Conservation (phyloP, 2,329 filamentous ascomycete genomes). For the Botrytis elliptica region DNA sequence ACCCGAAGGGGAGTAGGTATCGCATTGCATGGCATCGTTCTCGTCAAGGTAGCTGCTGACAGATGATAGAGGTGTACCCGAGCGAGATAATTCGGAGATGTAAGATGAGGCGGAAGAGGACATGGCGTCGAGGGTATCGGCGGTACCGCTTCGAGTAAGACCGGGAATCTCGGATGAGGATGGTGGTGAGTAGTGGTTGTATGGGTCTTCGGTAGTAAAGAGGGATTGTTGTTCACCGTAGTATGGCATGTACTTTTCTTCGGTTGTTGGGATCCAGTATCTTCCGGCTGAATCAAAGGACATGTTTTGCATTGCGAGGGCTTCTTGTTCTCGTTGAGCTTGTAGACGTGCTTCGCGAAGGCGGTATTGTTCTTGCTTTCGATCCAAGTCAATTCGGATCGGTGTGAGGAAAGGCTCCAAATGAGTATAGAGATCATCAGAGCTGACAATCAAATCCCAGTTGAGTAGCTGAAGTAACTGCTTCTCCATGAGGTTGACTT, state of each 20-base stretch:
- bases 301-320: slow-evolving; percentile 27
- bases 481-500: slow-evolving; percentile 99
- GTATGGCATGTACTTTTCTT: slow-evolving; percentile 22
- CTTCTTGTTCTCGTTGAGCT: slow-evolving; percentile 28
- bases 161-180: slow-evolving; percentile 40
- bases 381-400: slow-evolving; percentile 61
- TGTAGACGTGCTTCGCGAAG: slow-evolving; percentile 29
- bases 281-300: slow-evolving; percentile 30
- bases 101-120: slow-evolving; percentile 40
- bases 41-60: slow-evolving; percentile 36
- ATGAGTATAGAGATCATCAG: slow-evolving; percentile 82
- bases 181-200: slow-evolving; percentile 38
- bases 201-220: slow-evolving; percentile 26
- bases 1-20: slow-evolving; percentile 21
- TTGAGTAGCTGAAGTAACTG: slow-evolving; percentile 92
- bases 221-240: slow-evolving; percentile 26
- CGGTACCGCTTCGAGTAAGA: slow-evolving; percentile 39
- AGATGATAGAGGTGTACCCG: slow-evolving; percentile 40
- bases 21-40: slow-evolving; percentile 16
- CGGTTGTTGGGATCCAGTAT: slow-evolving; percentile 31
- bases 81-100: slow-evolving; percentile 34
- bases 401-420: slow-evolving; percentile 86
- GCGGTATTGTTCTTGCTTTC: slow-evolving; percentile 31
- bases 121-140: slow-evolving; percentile 34
- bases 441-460: slow-evolving; percentile 85